Conservation (phyloP, 1,139 yeast species). For the Meyerozyma elateridarum region DNA sequence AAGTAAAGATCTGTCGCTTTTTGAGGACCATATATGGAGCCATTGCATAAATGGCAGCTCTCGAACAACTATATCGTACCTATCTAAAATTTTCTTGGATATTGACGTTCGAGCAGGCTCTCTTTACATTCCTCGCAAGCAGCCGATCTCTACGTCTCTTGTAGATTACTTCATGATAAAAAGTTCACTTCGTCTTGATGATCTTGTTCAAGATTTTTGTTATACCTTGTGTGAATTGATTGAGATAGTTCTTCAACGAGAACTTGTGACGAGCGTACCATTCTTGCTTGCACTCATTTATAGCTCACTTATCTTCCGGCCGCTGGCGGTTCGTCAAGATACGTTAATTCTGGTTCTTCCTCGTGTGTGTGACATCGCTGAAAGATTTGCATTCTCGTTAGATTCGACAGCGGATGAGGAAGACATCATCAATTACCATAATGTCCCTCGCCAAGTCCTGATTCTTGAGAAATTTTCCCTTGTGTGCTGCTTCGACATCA, state of each 20-base stretch:
- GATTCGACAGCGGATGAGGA: conserved; percentile 28
- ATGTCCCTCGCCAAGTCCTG: conserved; percentile 35
- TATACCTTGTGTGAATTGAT: conserved; percentile 34
- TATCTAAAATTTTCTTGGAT: conserved; percentile 44
- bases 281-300: conserved; percentile 51
- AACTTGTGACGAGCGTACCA: conserved; percentile 42
- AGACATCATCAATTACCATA: conserved; percentile 31
- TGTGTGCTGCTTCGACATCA: conserved; percentile 48
- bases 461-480: conserved; percentile 48
- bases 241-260: conserved; percentile 19
- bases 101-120: conserved; percentile 24
- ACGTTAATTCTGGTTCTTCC: conserved; percentile 21
- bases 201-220: conserved; percentile 36
- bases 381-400: conserved; percentile 20
- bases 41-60: conserved; percentile 46
- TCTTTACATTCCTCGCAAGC: conserved; percentile 25
- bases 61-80: conserved; percentile 44
- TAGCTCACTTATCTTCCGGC: conserved; percentile 50
- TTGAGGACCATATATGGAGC: conserved; percentile 35
- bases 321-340: conserved; percentile 45
- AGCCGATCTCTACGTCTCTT: conserved; percentile 30
- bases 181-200: conserved; percentile 38
- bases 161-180: conserved; percentile 36
- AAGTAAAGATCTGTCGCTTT: conserved; percentile 31
- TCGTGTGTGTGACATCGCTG: conserved; percentile 18